Evolutionary conservation across 1,139 yeast genomes (phyloP), one percentile per base, ranked within the genome.

Genomic region (Arxiozyma slooffiae): DNA sequence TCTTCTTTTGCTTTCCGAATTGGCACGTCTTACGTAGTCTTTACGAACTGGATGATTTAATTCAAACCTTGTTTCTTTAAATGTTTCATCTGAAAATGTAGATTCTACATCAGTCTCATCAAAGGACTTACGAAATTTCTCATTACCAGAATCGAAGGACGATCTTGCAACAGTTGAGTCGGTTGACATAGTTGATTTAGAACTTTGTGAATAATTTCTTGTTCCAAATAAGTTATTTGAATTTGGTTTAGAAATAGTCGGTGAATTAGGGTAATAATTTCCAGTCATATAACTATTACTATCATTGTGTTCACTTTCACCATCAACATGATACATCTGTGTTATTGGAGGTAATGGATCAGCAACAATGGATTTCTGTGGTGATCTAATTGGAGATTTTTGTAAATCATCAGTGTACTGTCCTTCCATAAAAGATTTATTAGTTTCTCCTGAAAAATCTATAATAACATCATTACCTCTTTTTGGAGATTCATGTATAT

Each of bases 311-410:
- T 20, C 75, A 30, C 43, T 36, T 20, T 36, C 23, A 11, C 41
- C 42, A 16, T 50, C 49, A 24, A 49, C 52, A 36, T 47, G 50
- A 42, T 45, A 47, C 16, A 46, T 26, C 38, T 44, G 46, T n/a
- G 37, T 39, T 6, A 73, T 68, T 24, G 77, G 73, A 14, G 77
- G 67, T 11, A 80, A 67, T 68, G 71, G 47, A 73, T 74, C 26
- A 16, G 34, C 42, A 7, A 37, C 14, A 16, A 76, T 66, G 9
- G 80, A 67, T 16, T 79, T 74, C 3, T 77, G 75, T 48, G 69
- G 71, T 46, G 74, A 74, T 62, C 87, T 77, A 52, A 73, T 76
- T 37, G 92, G 92, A 0, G 89, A 82, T 59, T 82, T 89, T 56
- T 76, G 69, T 23, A 77, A 71, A 1, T 88, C 80, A 58, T 74